Base-by-base conservation (phyloP, 148 eudicot species). In the Pouteria glomerata region DNA sequence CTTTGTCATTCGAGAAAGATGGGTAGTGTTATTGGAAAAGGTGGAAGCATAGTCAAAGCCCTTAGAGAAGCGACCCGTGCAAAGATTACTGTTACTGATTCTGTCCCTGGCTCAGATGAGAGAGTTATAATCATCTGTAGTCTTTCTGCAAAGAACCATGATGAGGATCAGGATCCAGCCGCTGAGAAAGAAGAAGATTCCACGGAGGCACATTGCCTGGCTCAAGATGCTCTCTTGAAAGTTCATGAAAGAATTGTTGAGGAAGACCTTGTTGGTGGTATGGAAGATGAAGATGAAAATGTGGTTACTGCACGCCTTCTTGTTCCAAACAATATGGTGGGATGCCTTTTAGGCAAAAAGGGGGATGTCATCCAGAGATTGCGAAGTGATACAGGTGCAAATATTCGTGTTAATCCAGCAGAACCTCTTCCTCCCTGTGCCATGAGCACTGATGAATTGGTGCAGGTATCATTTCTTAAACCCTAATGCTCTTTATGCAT, bases 1-100 rank as follows among this genome's bases (percentile, higher is more conserved):
- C 87, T 89, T 2, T 89, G 92, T 72, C 87, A 85, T 14, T 85
- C 94, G 24, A 83, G 57, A 68, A 87, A 84, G 79, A 87, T 89
- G 56, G 97, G 97, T 55, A 80, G 88, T 81, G 94, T 91, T 16
- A 87, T 89, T 76, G 97, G 97, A 8, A 91, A 87, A 87, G 97
- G 94, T 60, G 97, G 97, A 31, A 79, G 75, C 51, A 89, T 87
- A 68, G 77, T 91, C 62, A 85, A 81, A 79, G 76, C 84, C 29
- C 83, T 91, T 82, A 84, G 97, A 79, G 97, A 87, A 75, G 93
- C 87, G 60, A 87, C 94, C 27, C 77, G 59, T 72, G 78, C 97
- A 1, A 91, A 91, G 59, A 91, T 91, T 71, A 87, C 90, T 1
- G 91, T 91, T 77, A 75, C 91, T 12, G 87, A 89, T 14, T 72